Evolutionary conservation across 176 grass and related monocot genomes (phyloP).

Genomic region (Microstegium vimineum): DNA sequence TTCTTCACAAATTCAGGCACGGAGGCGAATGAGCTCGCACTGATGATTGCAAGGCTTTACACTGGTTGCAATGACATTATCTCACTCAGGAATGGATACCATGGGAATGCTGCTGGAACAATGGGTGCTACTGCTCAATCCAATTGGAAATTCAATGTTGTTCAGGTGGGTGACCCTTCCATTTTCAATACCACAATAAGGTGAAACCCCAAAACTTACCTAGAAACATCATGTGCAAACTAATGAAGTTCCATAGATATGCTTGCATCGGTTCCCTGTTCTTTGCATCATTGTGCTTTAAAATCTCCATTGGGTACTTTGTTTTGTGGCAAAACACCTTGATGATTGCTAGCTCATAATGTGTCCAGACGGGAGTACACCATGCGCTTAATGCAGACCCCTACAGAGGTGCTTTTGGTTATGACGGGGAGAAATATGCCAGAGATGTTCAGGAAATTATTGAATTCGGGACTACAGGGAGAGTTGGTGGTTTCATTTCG

Average conservation of each 20-base stretch:
- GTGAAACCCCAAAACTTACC: not conserved
- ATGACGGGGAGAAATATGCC: slow-evolving; percentile 86
- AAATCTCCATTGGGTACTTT: not conserved
- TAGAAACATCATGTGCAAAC: not conserved
- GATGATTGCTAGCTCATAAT: not conserved
- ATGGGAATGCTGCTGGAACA: slow-evolving; percentile 95
- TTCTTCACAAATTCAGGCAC: slow-evolving; percentile 99
- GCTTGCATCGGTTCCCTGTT: not conserved
- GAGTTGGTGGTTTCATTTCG: slow-evolving; percentile 84
- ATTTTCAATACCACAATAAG: not conserved
- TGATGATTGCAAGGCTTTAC: slow-evolving; percentile 92
- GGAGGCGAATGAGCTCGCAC: slow-evolving; percentile 85
- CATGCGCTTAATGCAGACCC: slow-evolving; percentile 90
- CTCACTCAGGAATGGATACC: slow-evolving; percentile 89
- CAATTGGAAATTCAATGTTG: slow-evolving; percentile 94
- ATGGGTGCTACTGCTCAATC: slow-evolving; percentile 81
- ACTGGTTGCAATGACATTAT: slow-evolving; percentile 89
- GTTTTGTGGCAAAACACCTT: not conserved
- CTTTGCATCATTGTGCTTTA: not conserved
- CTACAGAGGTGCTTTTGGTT: slow-evolving; percentile 83
- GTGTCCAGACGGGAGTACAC: slow-evolving; percentile 75
- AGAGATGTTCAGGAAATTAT: slow-evolving; percentile 95
- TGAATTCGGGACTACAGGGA: slow-evolving; percentile 84
- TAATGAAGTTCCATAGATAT: not conserved
- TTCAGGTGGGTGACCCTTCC: slow-evolving; percentile 39